These are phyloP conservation scores for Kuraishia piskuri DNA, from an alignment of 805 yeast genomes.

Conservation along the genomic window DNA sequence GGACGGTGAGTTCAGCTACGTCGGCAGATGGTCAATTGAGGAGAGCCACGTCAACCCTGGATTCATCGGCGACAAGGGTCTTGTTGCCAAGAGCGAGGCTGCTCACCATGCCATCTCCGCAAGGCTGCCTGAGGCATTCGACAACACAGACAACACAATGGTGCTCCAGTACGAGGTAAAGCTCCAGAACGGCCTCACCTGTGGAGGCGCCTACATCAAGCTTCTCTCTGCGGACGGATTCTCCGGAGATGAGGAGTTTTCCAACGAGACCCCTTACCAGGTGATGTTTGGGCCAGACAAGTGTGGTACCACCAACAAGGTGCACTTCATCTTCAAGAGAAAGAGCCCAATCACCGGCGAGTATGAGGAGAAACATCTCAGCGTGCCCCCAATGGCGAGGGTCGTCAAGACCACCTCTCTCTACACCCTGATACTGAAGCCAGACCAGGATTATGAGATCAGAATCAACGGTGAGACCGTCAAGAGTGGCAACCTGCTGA, in stretches of 20 bases:
- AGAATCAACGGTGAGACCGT: constrained; percentile 74
- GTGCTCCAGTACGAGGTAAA: constrained; percentile 89
- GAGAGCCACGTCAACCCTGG: constrained; percentile 53
- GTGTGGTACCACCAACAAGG: constrained; percentile 75
- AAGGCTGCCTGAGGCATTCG: constrained; percentile 45
- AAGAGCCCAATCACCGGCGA: constrained; percentile 44
- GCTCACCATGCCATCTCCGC: constrained; percentile 78
- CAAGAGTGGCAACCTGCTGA: constrained; percentile 59
- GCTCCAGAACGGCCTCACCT: constrained; percentile 64
- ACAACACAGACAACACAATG: constrained; percentile 53
- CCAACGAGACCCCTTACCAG: constrained; percentile 64
- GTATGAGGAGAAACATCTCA: constrained; percentile 61
- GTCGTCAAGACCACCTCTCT: constrained; percentile 49
- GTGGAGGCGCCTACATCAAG: constrained; percentile 90
- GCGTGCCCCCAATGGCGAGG: constrained; percentile 59
- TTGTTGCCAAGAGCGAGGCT: constrained; percentile 68
- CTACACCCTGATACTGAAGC: constrained; percentile 68
- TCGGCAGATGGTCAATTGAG: constrained; percentile 72
- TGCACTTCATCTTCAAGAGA: constrained; percentile 66
- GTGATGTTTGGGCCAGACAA: constrained; percentile 93
- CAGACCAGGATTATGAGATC: constrained; percentile 65
- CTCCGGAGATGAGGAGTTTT: constrained; percentile 37
- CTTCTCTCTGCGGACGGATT: constrained; percentile 40
- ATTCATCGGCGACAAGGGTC: constrained; percentile 58
- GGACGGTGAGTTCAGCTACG: constrained; percentile 48